phyloP scores from a whole-genome alignment of 306 rosid genomes.

The Rosa multiflora region DNA sequence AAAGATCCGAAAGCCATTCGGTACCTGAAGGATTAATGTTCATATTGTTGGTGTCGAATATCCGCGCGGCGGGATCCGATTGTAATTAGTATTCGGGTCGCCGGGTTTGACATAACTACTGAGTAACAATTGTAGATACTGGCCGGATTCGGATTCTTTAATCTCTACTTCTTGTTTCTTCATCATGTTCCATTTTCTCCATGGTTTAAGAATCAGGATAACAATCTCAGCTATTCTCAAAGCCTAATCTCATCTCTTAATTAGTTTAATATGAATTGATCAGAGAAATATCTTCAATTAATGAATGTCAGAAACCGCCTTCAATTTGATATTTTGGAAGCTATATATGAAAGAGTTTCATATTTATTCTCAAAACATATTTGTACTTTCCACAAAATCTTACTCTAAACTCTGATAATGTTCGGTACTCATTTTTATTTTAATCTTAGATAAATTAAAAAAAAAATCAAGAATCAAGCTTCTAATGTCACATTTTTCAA shows the following conservation, averaged over 20 bases:
- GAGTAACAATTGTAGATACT: constrained; percentile 4
- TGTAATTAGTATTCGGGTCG: constrained; percentile 1
- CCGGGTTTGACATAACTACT: constrained; percentile 2
- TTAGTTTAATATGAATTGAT: too few species aligned
- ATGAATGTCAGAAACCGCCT: too few species aligned
- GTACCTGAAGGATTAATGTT: background rate
- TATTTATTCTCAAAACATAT: too few species aligned
- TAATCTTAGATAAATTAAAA: too few species aligned
- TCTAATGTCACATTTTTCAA: background rate
- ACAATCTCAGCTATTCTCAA: background rate
- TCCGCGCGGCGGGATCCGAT: constrained; percentile 15
- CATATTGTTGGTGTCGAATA: constrained; percentile 4
- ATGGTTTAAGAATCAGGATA: background rate
- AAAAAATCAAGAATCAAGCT: too few species aligned
- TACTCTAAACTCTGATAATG: too few species aligned
- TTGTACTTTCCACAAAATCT: too few species aligned
- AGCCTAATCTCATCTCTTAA: too few species aligned
- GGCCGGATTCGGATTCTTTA: background rate
- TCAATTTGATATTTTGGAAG: too few species aligned
- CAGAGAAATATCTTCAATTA: too few species aligned
- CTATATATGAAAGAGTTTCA: too few species aligned
- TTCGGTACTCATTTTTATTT: too few species aligned
- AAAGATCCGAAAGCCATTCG: constrained; percentile 22
- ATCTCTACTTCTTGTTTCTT: background rate
- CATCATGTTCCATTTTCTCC: background rate